Evolutionary conservation across 2,329 filamentous ascomycete species (phyloP).

Genomic region (Venturia nashicola): DNA sequence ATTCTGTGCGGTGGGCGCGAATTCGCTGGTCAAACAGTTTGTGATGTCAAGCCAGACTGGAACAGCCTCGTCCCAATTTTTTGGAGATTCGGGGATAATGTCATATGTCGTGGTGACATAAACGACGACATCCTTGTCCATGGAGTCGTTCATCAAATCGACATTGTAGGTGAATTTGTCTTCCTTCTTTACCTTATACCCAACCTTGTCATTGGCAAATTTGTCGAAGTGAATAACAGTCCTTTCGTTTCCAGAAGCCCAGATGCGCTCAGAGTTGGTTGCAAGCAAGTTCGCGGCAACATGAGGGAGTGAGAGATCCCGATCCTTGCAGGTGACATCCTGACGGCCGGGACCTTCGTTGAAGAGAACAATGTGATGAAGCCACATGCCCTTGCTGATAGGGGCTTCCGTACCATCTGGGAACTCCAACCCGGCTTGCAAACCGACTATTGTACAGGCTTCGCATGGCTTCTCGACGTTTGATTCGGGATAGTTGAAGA

Average conservation of each 20-base stretch:
- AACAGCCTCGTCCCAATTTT: background rate
- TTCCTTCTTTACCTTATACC: background rate
- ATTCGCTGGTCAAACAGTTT: background rate
- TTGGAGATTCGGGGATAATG: constrained; percentile 5
- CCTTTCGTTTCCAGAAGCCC: constrained; percentile 6
- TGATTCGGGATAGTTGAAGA: background rate
- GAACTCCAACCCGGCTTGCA: constrained; percentile 4
- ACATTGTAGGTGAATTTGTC: constrained; percentile 5
- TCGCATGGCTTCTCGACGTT: background rate
- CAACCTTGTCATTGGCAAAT: background rate
- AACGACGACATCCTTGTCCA: constrained; percentile 6
- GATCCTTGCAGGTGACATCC: background rate
- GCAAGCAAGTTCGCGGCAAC: too few species aligned
- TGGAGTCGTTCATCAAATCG: constrained; percentile 10
- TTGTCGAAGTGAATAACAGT: background rate
- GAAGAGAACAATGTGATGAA: constrained; percentile 5
- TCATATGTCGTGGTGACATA: constrained; percentile 9
- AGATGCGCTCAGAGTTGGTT: constrained; percentile 1
- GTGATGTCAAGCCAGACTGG: constrained; percentile 5
- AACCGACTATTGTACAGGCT: background rate
- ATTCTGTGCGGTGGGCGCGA: background rate
- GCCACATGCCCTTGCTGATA: constrained; percentile 8
- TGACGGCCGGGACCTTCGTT: background rate
- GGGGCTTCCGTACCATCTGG: constrained; percentile 2
- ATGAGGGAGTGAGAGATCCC: background rate